phyloP scores from a whole-genome alignment of 2,329 filamentous ascomycete genomes.

The Aspergillus thermomutatus region DNA sequence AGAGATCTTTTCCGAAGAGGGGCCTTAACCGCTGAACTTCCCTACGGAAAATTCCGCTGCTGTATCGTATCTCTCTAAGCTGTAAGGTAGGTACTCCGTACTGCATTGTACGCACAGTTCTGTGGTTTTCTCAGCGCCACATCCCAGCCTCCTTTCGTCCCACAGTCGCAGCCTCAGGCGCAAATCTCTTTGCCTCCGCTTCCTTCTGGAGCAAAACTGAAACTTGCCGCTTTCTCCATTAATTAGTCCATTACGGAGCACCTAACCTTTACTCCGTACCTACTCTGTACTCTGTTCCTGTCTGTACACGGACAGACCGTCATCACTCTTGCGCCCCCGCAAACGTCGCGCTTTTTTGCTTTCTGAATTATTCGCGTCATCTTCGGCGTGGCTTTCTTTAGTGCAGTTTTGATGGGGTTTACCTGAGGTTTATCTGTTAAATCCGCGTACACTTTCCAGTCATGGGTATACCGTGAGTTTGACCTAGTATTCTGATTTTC shows the following conservation, averaged over 20 bases:
- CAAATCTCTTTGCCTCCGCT: constrained; percentile 17
- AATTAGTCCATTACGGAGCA: constrained; percentile 3
- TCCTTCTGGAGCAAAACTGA: constrained; percentile 21
- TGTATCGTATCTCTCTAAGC: too few relatives aligned
- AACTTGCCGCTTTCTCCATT: constrained; percentile 24
- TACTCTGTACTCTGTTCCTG: not conserved
- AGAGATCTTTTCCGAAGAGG: not conserved
- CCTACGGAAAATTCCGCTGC: not conserved
- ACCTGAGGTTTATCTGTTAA: constrained; percentile 1
- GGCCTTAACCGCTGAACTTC: not conserved
- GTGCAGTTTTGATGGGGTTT: not conserved
- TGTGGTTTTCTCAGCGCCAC: not conserved
- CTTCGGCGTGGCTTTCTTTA: constrained; percentile 5
- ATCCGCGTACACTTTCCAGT: constrained; percentile 10
- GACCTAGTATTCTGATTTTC: constrained; percentile 6
- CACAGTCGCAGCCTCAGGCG: constrained; percentile 18
- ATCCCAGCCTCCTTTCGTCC: constrained; percentile 11
- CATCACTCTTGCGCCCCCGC: constrained; percentile 16
- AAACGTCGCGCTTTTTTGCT: constrained; percentile 13
- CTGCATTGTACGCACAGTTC: constrained; percentile 12
- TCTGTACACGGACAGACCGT: not conserved
- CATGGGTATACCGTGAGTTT: constrained; percentile 45
- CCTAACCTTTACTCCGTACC: not conserved
- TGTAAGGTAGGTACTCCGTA: constrained; percentile 6
- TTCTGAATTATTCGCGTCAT: constrained; percentile 9